Evolutionary conservation across 805 yeast species (phyloP).

Genomic region (Alloascoidea hylecoeti): DNA sequence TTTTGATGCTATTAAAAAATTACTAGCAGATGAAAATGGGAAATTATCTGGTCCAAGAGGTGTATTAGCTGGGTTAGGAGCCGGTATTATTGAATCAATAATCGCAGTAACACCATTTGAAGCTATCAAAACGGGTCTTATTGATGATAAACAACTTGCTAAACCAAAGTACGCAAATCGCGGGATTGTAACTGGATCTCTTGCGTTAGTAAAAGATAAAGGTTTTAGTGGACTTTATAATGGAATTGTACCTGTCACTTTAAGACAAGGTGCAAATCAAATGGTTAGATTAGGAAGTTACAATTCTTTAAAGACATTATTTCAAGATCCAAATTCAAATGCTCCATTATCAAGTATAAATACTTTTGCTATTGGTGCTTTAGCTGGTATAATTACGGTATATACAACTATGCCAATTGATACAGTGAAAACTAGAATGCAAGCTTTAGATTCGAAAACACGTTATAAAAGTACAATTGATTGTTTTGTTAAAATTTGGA

Average conservation of each 20-base stretch:
- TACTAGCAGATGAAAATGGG: slow-evolving; percentile 73
- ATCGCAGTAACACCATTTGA: slow-evolving; percentile 96
- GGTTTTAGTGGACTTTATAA: slow-evolving; percentile 79
- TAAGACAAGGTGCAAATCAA: slow-evolving; percentile 92
- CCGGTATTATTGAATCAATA: slow-evolving; percentile 84
- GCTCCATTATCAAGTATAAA: slow-evolving; percentile 65
- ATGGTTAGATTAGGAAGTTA: slow-evolving; percentile 92
- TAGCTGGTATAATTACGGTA: slow-evolving; percentile 82
- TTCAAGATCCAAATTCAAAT: slow-evolving; percentile 61
- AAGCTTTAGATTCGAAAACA: slow-evolving; percentile 66
- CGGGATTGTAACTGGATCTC: slow-evolving; percentile 46
- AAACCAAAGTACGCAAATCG: slow-evolving; percentile 63
- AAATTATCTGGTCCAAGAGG: slow-evolving; percentile 84
- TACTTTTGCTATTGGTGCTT: slow-evolving; percentile 82
- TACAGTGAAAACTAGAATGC: slow-evolving; percentile 95
- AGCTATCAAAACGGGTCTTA: slow-evolving; percentile 89
- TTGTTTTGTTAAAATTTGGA: slow-evolving; percentile 70
- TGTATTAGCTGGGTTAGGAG: slow-evolving; percentile 93
- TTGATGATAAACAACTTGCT: slow-evolving; percentile 75
- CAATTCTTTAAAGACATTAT: slow-evolving; percentile 67
- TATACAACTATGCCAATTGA: slow-evolving; percentile 93
- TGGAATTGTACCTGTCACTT: slow-evolving; percentile 83
- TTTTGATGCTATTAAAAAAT: slow-evolving; percentile 71
- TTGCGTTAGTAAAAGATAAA: slow-evolving; percentile 54
- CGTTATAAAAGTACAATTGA: slow-evolving; percentile 63